Base-by-base conservation (phyloP, 306 rosid species). In the Cicer pinnatifidum region DNA sequence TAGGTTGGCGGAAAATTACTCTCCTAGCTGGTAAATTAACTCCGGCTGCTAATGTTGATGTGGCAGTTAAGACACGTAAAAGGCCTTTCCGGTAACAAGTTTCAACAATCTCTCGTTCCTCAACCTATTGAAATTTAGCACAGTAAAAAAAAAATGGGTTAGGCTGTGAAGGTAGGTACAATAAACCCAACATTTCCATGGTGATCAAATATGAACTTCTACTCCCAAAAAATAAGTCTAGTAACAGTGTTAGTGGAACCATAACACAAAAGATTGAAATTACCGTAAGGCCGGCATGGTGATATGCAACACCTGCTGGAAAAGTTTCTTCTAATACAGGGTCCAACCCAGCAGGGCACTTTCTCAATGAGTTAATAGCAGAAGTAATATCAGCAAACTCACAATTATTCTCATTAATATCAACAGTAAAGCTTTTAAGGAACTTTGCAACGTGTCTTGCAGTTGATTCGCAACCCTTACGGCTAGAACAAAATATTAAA, bases 201-300 rank as follows among this genome's bases (percentile, higher is more conserved):
- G 53, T 9, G 47, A 62, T 53, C 39, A 44, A 80, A 41, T 64
- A 78, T 75, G 75, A 76, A 75, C 46, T 60, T 73, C 57, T 23
- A 52, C 73, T 1, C 16, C 52, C 15, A 8, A 46, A 59, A 33
- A 7, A 47, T 45, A 71, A 17, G 70, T 60, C 10, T 39, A 56
- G 46, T 19, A 53, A 59, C 16, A 48, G 28, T 69, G 10, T 7
- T 52, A 33, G 58, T 65, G 47, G 73, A 69, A 60, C 64, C 71
- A 66, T 11, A 77, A 76, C 44, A 57, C 44, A 71, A 15, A 65
- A 23, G 15, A 74, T 80, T 13, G 51, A 74, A 56, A 79, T 60
- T 88, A 94, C 98, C 86, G 97, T 91, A 70, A 94, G 98, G 71
- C 98, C 97, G 68, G 96, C 97, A 84, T 94, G 98, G 80, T 94